Evolutionary conservation across 2,329 filamentous ascomycete species (phyloP).

Genomic region (Anisogramma anomala): DNA sequence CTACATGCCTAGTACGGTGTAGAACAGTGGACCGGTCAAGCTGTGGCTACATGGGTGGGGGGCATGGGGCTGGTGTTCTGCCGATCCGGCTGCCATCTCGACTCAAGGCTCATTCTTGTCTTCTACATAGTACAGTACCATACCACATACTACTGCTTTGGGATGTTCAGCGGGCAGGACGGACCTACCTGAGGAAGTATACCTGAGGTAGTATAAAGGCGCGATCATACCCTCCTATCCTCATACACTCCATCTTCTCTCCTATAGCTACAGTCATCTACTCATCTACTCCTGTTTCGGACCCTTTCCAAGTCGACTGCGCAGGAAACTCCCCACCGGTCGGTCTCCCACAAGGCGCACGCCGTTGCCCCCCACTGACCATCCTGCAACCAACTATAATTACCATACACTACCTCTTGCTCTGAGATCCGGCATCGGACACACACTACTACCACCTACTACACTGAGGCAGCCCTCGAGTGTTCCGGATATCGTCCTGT

Average conservation of each 20-base stretch:
- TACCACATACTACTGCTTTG: neutral
- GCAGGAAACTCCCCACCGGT: neutral
- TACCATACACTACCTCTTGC: neutral
- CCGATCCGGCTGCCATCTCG: slow-evolving; percentile 9
- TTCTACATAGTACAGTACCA: slow-evolving; percentile 8
- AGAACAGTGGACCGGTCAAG: no score
- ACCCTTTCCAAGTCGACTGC: neutral
- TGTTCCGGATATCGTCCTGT: no score
- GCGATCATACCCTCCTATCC: slow-evolving; percentile 3
- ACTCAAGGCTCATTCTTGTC: no score
- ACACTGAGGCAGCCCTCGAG: slow-evolving; percentile 12
- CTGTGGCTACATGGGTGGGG: slow-evolving; percentile 8
- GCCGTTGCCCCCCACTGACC: neutral
- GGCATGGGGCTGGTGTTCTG: neutral
- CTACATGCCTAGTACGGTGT: no score
- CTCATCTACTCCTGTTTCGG: slow-evolving; percentile 3
- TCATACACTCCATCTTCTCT: neutral
- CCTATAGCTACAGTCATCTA: no score
- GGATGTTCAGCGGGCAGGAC: slow-evolving; percentile 3
- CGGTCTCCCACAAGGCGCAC: slow-evolving; percentile 1
- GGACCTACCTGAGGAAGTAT: no score
- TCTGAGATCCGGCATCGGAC: slow-evolving; percentile 6
- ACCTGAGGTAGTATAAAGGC: slow-evolving; percentile 11
- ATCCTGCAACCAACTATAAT: neutral
- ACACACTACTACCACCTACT: slow-evolving; percentile 14